Percentiles rank a stretch among this genome's conserved stretches.
phyloP scores from a whole-genome alignment of 1,284 basidiomycete species.

The Microbotryum lychnidis-dioicae region DNA sequence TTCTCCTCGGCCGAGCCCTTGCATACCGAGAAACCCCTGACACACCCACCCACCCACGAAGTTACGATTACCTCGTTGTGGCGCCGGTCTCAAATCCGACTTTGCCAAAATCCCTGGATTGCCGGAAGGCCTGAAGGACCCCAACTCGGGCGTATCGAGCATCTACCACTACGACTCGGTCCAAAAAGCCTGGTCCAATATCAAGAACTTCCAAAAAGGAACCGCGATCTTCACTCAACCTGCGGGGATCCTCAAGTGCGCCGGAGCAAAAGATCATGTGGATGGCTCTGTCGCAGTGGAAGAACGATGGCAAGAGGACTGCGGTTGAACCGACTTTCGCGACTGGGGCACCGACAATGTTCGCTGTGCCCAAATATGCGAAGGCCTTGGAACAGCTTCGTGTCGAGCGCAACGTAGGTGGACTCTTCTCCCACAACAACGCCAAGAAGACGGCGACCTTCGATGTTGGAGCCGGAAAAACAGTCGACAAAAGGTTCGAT shows the following conservation, averaged over 20 bases:
- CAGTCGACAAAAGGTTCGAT: slow-evolving; percentile 45
- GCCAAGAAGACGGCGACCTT: slow-evolving; percentile 72
- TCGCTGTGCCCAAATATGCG: slow-evolving; percentile 78
- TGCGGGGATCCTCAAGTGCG: slow-evolving; percentile 87
- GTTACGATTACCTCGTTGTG: slow-evolving; percentile 80
- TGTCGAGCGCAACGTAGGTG: slow-evolving; percentile 67
- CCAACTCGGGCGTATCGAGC: slow-evolving; percentile 74
- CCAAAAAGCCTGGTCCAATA: slow-evolving; percentile 76
- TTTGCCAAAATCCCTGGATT: slow-evolving; percentile 65
- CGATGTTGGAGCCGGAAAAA: slow-evolving; percentile 58
- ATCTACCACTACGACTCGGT: slow-evolving; percentile 85
- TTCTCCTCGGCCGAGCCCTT: slow-evolving; percentile 48
- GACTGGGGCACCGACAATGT: slow-evolving; percentile 85
- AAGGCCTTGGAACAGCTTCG: slow-evolving; percentile 74
- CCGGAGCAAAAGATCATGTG: slow-evolving; percentile 81
- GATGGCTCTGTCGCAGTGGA: slow-evolving; percentile 56
- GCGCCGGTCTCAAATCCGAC: slow-evolving; percentile 77
- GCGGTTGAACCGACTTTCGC: slow-evolving; percentile 71
- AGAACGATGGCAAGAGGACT: slow-evolving; percentile 38
- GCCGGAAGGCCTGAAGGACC: slow-evolving; percentile 64
- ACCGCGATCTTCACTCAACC: slow-evolving; percentile 94
- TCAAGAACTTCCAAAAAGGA: slow-evolving; percentile 64
- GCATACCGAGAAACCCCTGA: neutral
- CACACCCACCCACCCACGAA: neutral
- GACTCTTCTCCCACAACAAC: slow-evolving; percentile 69